Percentiles rank a stretch among this genome's conserved stretches.
Evolutionary conservation across 805 yeast genomes (phyloP).

Genomic region (Lipomyces anomalus): DNA sequence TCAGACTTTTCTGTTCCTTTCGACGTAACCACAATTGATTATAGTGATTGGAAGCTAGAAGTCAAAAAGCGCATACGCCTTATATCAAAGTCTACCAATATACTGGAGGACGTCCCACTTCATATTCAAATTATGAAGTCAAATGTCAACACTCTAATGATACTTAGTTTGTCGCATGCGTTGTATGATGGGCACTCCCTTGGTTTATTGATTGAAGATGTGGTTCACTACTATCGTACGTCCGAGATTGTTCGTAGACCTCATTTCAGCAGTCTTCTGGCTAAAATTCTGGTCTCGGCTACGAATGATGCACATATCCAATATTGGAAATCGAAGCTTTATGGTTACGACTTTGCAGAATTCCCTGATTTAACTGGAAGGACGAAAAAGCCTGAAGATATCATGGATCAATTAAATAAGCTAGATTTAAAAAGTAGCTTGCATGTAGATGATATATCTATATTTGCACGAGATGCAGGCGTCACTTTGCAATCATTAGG

Average conservation of each 20-base stretch:
- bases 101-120: neutral
- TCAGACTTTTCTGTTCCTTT: neutral
- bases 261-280: neutral
- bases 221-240: neutral
- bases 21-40: neutral
- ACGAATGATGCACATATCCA: neutral
- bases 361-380: slow-evolving; percentile 2
- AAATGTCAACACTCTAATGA: neutral
- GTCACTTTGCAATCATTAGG: slow-evolving; percentile 20
- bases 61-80: too few species aligned
- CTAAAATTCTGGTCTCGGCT: neutral
- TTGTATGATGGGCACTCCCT: slow-evolving; percentile 22
- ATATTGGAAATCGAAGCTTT: neutral
- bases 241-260: neutral
- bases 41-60: too few species aligned
- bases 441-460: neutral
- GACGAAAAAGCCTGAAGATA: neutral
- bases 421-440: too few species aligned
- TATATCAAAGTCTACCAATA: too few species aligned
- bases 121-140: slow-evolving; percentile 1
- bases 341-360: neutral
- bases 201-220: slow-evolving; percentile 15
- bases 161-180: slow-evolving; percentile 15
- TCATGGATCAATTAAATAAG: too few species aligned
- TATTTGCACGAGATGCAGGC: slow-evolving; percentile 4